Percentiles rank a stretch among this genome's conserved stretches.
Evolutionary conservation across 163 green algal genomes (phyloP).

Genomic region (Chloroidium sp.): DNA sequence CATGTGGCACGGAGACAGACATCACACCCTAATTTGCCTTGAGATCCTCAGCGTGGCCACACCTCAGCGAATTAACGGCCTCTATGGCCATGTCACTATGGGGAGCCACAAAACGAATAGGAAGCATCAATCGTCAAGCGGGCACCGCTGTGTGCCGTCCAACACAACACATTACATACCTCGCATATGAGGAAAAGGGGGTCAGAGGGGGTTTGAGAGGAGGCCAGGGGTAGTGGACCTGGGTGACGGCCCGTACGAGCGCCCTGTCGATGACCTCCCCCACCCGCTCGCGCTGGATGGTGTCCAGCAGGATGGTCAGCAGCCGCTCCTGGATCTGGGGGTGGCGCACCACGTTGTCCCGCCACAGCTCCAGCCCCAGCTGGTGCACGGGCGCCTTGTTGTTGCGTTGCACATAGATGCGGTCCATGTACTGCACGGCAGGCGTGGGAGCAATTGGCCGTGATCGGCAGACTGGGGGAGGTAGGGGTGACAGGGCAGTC

Average conservation of each 20-base stretch:
- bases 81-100: too few relatives aligned
- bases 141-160: background rate
- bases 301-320: conserved; percentile 52
- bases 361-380: conserved; percentile 90
- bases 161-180: background rate
- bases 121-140: too few relatives aligned
- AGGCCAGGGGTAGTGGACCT: conserved; percentile 14
- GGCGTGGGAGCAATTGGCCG: background rate
- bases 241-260: conserved; percentile 67
- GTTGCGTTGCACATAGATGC: conserved; percentile 86
- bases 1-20: too few relatives aligned
- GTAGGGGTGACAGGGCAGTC: too few relatives aligned
- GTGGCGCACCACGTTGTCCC: conserved; percentile 70
- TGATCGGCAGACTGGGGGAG: background rate
- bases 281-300: conserved; percentile 70
- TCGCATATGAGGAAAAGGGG: background rate
- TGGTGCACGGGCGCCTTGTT: conserved; percentile 80
- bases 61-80: too few relatives aligned
- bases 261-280: conserved; percentile 79
- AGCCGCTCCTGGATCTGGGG: conserved; percentile 43
- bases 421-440: conserved; percentile 89
- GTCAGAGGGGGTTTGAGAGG: background rate
- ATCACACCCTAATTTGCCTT: too few relatives aligned
- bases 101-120: too few relatives aligned
- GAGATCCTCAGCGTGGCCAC: too few relatives aligned